Evolutionary conservation across 306 rosid genomes (phyloP).

Genomic region (Malus fusca): DNA sequence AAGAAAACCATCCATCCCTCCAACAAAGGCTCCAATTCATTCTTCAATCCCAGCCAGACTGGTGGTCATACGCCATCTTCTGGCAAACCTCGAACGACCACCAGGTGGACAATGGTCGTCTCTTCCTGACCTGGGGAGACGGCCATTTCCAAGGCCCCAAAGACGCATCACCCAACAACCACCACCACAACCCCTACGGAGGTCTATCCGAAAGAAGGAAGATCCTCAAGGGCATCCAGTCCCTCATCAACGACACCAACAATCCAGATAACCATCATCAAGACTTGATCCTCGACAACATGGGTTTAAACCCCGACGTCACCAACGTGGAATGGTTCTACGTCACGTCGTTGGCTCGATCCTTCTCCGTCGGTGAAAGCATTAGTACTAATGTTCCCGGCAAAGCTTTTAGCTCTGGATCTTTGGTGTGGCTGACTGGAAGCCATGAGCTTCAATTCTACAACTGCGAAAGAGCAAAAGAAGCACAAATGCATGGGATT

Average conservation of each 20-base stretch:
- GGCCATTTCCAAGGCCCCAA: slow-evolving; percentile 62
- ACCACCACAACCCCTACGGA: neutral
- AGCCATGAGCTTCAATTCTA: slow-evolving; percentile 42
- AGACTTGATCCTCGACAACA: neutral
- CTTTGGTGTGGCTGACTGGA: slow-evolving; percentile 56
- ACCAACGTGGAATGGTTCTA: slow-evolving; percentile 78
- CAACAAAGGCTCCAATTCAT: slow-evolving; percentile 54
- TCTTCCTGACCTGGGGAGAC: slow-evolving; percentile 50
- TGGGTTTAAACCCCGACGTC: slow-evolving; percentile 12
- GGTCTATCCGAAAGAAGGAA: slow-evolving; percentile 19
- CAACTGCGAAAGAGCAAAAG: slow-evolving; percentile 63
- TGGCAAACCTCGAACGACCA: slow-evolving; percentile 54
- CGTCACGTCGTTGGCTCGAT: slow-evolving; percentile 58
- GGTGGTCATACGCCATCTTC: slow-evolving; percentile 75
- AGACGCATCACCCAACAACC: slow-evolving; percentile 11
- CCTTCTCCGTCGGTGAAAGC: slow-evolving; percentile 29
- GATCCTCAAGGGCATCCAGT: slow-evolving; percentile 13
- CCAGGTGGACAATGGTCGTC: slow-evolving; percentile 23
- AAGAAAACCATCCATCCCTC: slow-evolving; percentile 30
- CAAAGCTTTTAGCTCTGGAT: slow-evolving; percentile 41
- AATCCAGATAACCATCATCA: neutral
- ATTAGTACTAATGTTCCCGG: slow-evolving; percentile 21
- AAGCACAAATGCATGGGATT: slow-evolving; percentile 67
- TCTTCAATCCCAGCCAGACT: slow-evolving; percentile 43
- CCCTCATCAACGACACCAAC: slow-evolving; percentile 9